These are phyloP conservation scores for Trichoderma orchidacearum DNA, from an alignment of 495 filamentous ascomycete species.

Conservation along the genomic window DNA sequence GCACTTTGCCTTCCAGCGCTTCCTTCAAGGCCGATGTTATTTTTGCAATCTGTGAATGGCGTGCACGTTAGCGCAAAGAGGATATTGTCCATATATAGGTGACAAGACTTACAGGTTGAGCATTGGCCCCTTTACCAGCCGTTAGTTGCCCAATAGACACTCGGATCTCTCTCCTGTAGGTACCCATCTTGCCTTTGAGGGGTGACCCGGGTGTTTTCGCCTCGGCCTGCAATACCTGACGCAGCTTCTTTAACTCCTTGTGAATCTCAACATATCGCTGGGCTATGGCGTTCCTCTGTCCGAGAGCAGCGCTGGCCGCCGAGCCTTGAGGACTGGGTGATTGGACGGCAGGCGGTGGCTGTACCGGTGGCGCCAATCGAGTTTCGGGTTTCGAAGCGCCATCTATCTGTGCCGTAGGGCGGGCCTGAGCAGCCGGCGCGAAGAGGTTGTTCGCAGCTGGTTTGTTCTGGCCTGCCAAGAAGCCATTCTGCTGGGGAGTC, in stretches of 20 bases:
- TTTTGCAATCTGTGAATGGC: conserved; percentile 12
- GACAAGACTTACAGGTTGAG: conserved; percentile 30
- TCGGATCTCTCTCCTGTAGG: conserved; percentile 58
- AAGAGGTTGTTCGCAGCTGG: not conserved
- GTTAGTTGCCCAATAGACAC: conserved; percentile 65
- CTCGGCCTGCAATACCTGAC: conserved; percentile 39
- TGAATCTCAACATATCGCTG: conserved; percentile 58
- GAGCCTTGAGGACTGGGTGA: conserved; percentile 6
- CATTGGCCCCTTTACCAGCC: conserved; percentile 48
- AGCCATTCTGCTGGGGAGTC: not conserved
- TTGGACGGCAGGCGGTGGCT: not conserved
- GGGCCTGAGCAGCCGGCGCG: not conserved
- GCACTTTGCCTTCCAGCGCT: conserved; percentile 23
- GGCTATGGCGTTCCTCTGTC: conserved; percentile 12
- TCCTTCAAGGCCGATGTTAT: conserved; percentile 35
- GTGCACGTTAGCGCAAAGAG: not conserved
- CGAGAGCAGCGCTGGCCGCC: conserved; percentile 2
- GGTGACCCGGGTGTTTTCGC: conserved; percentile 21
- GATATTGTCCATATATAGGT: not conserved
- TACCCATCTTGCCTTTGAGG: conserved; percentile 55
- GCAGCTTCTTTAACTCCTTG: conserved; percentile 55
- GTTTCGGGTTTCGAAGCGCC: not conserved
- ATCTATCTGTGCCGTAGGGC: too few relatives aligned
- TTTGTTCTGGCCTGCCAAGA: not conserved
- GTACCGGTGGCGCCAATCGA: not conserved